Conservation (phyloP, 345 rosid genomes). For the Sisymbrium irio region DNA sequence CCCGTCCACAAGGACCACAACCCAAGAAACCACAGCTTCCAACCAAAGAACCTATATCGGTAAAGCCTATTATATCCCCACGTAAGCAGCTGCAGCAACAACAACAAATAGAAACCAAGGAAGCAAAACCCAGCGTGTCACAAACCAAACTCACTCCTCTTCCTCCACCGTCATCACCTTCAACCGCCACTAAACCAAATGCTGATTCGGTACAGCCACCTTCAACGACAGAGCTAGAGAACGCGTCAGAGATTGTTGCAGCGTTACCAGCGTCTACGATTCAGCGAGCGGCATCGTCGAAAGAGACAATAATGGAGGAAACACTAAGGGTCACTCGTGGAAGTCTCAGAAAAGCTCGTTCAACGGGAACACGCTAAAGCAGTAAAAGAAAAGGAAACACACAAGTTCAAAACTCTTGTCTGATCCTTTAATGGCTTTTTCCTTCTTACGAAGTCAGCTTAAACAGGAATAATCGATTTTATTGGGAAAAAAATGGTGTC, state of each 20-base stretch:
- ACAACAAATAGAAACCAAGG: slow-evolving; percentile 29
- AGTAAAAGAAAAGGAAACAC: background rate
- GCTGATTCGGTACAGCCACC: slow-evolving; percentile 24
- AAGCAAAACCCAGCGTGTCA: slow-evolving; percentile 26
- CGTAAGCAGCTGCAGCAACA: slow-evolving; percentile 22
- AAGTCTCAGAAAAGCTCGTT: slow-evolving; percentile 52
- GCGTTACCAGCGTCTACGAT: slow-evolving; percentile 38
- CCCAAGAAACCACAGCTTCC: slow-evolving; percentile 26
- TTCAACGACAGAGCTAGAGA: slow-evolving; percentile 40
- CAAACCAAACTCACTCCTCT: slow-evolving; percentile 24
- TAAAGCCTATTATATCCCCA: slow-evolving; percentile 27
- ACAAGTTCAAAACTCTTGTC: slow-evolving; percentile 1
- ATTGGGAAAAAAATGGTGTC: background rate
- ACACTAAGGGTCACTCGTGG: slow-evolving; percentile 45
- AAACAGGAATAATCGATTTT: slow-evolving; percentile 16
- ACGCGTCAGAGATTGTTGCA: slow-evolving; percentile 44
- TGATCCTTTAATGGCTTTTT: background rate
- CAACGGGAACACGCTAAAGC: slow-evolving; percentile 31
- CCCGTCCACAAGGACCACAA: background rate
- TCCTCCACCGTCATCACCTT: slow-evolving; percentile 23
- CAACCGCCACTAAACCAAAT: slow-evolving; percentile 22
- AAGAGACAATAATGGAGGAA: slow-evolving; percentile 60
- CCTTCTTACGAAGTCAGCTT: background rate
- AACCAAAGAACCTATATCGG: slow-evolving; percentile 36
- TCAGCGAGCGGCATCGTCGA: slow-evolving; percentile 39